Evolutionary conservation across 2,329 filamentous ascomycete species (phyloP).

Genomic region (Fusarium devonianum): DNA sequence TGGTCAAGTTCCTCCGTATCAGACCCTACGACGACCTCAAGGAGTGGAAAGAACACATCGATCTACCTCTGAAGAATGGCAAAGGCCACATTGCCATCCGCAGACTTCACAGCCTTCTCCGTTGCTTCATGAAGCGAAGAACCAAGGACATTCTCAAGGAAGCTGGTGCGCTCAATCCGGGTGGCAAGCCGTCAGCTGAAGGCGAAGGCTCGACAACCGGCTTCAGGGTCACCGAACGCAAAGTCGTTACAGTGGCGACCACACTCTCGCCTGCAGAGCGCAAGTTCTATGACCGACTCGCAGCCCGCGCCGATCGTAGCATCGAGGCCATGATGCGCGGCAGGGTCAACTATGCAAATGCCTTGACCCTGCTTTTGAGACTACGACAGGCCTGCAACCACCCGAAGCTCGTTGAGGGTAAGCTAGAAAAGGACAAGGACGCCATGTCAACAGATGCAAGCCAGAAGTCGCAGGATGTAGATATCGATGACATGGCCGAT

Average conservation of each 20-base stretch:
- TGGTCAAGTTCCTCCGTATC: constrained; percentile 92
- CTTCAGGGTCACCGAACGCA: constrained; percentile 92
- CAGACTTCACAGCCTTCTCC: constrained; percentile 82
- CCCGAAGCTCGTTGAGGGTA: constrained; percentile 83
- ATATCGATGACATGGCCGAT: constrained; percentile 84
- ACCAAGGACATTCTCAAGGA: constrained; percentile 97
- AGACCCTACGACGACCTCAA: constrained; percentile 86
- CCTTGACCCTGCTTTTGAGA: constrained; percentile 88
- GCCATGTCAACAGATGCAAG: constrained; percentile 72
- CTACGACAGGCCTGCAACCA: constrained; percentile 95
- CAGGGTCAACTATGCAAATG: constrained; percentile 89
- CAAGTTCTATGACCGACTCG: constrained; percentile 83
- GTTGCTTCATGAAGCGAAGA: constrained; percentile 97
- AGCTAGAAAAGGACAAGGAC: constrained; percentile 87
- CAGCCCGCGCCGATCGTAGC: constrained; percentile 83
- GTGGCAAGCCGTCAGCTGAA: constrained; percentile 66
- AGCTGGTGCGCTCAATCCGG: constrained; percentile 80
- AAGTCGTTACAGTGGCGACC: constrained; percentile 80
- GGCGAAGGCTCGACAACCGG: constrained; percentile 64
- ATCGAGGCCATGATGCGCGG: constrained; percentile 88
- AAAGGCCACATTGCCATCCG: constrained; percentile 88
- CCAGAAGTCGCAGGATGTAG: constrained; percentile 63
- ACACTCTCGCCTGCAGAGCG: constrained; percentile 82
- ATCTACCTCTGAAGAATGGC: constrained; percentile 86
- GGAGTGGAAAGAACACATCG: constrained; percentile 92